These are phyloP conservation scores for Candida sanyaensis DNA, from an alignment of 1,139 yeast species.

Conservation along the genomic window DNA sequence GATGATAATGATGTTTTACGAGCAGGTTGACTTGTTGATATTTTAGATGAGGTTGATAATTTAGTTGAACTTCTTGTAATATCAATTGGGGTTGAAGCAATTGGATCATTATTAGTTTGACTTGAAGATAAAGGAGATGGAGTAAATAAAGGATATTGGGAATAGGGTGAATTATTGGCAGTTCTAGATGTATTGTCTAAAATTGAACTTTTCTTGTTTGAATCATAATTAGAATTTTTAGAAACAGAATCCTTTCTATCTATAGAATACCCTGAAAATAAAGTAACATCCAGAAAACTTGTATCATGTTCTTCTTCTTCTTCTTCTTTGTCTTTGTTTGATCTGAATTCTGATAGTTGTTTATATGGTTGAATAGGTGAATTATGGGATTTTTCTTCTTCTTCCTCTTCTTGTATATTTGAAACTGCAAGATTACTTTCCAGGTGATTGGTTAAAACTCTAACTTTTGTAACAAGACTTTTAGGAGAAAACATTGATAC, in stretches of 20 bases:
- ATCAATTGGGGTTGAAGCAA: neutral
- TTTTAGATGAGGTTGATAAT: neutral
- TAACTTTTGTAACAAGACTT: neutral
- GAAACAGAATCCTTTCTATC: neutral
- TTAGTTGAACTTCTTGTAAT: neutral
- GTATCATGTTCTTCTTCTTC: neutral
- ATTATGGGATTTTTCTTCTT: neutral
- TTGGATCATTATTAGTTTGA: neutral
- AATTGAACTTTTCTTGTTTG: neutral
- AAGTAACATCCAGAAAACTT: slow-evolving; percentile 1
- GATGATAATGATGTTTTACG: neutral
- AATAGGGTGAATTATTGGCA: neutral
- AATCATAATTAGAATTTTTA: neutral
- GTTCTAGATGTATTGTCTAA: neutral
- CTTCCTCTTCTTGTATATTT: neutral
- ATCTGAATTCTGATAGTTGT: neutral
- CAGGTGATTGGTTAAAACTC: neutral
- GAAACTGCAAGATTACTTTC: neutral
- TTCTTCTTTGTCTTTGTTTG: neutral
- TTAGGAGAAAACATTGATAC: neutral
- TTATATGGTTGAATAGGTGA: neutral
- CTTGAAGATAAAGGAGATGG: slow-evolving; percentile 1
- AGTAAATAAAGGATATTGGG: neutral
- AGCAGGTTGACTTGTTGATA: neutral
- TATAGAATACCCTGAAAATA: slow-evolving; percentile 4